These are phyloP conservation scores for Sordariomycetes sp. DNA, from an alignment of 2,329 filamentous ascomycete species.

Conservation along the genomic window DNA sequence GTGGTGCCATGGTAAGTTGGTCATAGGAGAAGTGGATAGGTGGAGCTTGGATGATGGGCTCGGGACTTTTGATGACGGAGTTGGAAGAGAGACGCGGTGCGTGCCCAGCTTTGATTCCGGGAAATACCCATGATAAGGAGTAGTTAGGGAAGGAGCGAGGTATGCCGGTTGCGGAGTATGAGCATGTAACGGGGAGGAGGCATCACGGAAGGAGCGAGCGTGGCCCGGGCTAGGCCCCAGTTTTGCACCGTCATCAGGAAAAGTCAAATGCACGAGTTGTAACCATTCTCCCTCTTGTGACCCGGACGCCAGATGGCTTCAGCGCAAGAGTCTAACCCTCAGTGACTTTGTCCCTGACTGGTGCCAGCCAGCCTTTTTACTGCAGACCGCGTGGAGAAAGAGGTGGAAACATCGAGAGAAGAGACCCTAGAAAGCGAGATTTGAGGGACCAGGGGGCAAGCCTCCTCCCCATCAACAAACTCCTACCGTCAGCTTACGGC, in stretches of 20 bases:
- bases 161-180: background rate
- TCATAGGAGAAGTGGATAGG: background rate
- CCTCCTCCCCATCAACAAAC: background rate
- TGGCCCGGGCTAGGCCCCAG: background rate
- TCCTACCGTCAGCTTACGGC: background rate
- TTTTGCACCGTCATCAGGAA: background rate
- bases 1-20: background rate
- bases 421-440: too few species aligned
- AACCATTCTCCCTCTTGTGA: too few species aligned
- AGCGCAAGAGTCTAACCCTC: too few species aligned
- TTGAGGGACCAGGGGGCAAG: too few species aligned
- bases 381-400: too few species aligned
- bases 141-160: background rate
- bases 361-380: too few species aligned
- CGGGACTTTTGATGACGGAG: background rate
- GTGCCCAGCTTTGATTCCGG: background rate
- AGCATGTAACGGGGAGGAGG: background rate
- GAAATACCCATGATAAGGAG: background rate
- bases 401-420: too few species aligned
- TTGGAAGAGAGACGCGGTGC: background rate
- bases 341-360: too few species aligned
- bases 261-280: background rate
- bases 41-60: background rate
- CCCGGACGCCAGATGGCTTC: too few species aligned
- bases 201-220: background rate